These are phyloP conservation scores for Nephromyces sp. DNA, from an alignment of 169 alveolate species.

Conservation along the genomic window DNA sequence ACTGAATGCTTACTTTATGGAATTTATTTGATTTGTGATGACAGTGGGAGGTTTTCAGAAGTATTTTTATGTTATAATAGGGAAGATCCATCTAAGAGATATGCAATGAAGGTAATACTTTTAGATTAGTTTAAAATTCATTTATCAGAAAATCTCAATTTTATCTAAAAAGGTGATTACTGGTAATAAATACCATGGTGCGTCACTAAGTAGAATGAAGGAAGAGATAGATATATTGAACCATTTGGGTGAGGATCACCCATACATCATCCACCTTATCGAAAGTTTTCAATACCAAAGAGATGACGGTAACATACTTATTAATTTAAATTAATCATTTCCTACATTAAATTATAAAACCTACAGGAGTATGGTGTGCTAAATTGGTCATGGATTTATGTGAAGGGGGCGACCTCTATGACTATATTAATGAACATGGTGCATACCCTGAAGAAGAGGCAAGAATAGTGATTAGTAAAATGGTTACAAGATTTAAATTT, in stretches of 20 bases:
- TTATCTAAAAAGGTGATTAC: neutral
- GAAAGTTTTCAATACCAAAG: neutral
- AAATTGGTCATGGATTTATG: slow-evolving; percentile 41
- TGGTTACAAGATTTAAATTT: neutral
- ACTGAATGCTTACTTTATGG: too few relatives aligned
- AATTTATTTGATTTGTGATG: too few relatives aligned
- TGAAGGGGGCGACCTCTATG: slow-evolving; percentile 45
- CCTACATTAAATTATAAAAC: neutral
- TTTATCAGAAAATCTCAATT: too few relatives aligned
- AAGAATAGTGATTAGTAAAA: neutral
- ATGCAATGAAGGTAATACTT: neutral
- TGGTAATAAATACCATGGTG: neutral
- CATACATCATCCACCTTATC: neutral
- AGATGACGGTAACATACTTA: neutral
- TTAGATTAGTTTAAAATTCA: too few relatives aligned
- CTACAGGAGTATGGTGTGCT: slow-evolving; percentile 9
- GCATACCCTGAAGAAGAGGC: slow-evolving; percentile 3
- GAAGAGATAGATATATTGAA: neutral
- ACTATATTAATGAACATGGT: slow-evolving; percentile 1
- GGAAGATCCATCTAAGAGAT: neutral
- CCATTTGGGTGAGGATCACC: neutral
- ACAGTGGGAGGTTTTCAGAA: neutral
- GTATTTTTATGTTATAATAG: neutral
- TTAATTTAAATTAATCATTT: neutral
- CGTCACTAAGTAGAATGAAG: neutral